Evolutionary conservation across 192 early-diverging fungal genomes (phyloP).

Genomic region (Linnemannia zychae): DNA sequence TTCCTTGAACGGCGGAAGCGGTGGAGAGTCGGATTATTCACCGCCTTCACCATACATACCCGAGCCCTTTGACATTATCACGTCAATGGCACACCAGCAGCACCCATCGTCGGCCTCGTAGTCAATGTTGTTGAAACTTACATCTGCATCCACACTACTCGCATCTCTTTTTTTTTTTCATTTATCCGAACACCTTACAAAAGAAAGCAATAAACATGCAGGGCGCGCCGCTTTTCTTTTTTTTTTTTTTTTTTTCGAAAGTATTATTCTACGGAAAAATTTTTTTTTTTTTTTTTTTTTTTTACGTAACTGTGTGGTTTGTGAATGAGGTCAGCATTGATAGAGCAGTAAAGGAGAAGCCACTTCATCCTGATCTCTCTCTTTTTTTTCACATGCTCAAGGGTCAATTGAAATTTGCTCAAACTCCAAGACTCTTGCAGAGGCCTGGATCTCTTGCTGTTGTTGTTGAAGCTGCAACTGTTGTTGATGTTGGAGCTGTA

Average conservation of each 20-base stretch:
- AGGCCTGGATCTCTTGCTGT: slow-evolving; percentile 1
- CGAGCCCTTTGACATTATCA: slow-evolving; percentile 1
- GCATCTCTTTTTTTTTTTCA: neutral
- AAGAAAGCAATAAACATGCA: neutral
- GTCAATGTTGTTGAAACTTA: neutral
- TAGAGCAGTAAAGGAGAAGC: neutral
- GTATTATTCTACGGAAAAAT: neutral
- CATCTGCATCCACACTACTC: neutral
- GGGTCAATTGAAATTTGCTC: slow-evolving; percentile 45
- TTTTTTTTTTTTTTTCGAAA: slow-evolving; percentile 8
- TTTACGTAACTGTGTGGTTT: neutral
- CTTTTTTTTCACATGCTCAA: neutral
- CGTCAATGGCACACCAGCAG: neutral
- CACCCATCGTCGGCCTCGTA: neutral
- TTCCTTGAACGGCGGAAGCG: neutral
- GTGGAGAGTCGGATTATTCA: neutral
- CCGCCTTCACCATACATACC: slow-evolving; percentile 13
- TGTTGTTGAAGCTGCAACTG: slow-evolving; percentile 17
- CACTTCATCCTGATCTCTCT: neutral
- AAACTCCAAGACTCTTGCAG: slow-evolving; percentile 22
- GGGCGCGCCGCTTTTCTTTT: neutral
- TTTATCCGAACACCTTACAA: neutral
- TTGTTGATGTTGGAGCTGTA: slow-evolving; percentile 1
- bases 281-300: slow-evolving; percentile 7
- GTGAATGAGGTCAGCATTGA: neutral